Evolutionary conservation across 2,329 filamentous ascomycete species (phyloP).

Genomic region (Ploettnerulaceae sp.): DNA sequence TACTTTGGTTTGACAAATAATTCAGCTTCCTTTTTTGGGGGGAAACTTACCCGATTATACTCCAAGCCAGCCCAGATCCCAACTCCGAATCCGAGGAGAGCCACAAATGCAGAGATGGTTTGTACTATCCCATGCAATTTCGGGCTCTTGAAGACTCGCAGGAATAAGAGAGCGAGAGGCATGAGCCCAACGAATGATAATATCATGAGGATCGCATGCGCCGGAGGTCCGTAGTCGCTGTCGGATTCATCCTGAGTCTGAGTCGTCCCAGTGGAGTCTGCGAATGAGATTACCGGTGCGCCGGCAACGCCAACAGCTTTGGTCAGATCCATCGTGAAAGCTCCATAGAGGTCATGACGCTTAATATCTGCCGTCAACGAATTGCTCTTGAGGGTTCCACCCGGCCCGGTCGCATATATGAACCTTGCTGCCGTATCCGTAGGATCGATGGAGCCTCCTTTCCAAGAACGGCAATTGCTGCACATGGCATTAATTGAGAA

Average conservation of each 20-base stretch:
- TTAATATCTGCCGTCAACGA: constrained; percentile 42
- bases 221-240: constrained; percentile 26
- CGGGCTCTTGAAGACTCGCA: constrained; percentile 47
- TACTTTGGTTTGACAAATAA: too few relatives aligned
- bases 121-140: constrained; percentile 53
- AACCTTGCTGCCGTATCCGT: constrained; percentile 43
- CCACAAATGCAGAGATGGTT: constrained; percentile 43
- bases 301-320: constrained; percentile 44
- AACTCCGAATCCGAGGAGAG: constrained; percentile 46
- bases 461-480: constrained; percentile 49
- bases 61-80: constrained; percentile 45
- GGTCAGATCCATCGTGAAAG: constrained; percentile 51
- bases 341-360: constrained; percentile 49
- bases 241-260: constrained; percentile 38
- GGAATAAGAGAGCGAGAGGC: constrained; percentile 50
- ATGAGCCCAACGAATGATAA: constrained; percentile 50
- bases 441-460: constrained; percentile 45
- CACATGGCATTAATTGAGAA: constrained; percentile 49
- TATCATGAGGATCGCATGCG: constrained; percentile 47
- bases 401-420: constrained; percentile 53
- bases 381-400: constrained; percentile 41
- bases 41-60: constrained; percentile 51
- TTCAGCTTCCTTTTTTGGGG: not conserved
- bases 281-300: constrained; percentile 36
- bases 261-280: constrained; percentile 31